Evolutionary conservation across 2,329 filamentous ascomycete genomes (phyloP), one percentile per base, ranked within the genome.

Genomic region (Lecanoromycetidae sp.): DNA sequence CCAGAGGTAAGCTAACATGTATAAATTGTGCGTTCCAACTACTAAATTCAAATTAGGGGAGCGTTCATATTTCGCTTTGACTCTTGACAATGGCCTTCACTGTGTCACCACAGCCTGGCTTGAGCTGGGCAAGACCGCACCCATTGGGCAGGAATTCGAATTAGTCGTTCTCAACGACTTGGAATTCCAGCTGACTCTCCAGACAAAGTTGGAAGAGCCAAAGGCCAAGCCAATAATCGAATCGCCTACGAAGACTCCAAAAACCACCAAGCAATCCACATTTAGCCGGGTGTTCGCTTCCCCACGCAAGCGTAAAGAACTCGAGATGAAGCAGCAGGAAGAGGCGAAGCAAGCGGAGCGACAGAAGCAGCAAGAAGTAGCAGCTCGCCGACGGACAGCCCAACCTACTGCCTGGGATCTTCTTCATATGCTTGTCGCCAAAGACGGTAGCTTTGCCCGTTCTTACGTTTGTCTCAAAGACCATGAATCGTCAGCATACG

Each of bases 131-230:
- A 84, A 84, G 57, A 90, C 84, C 50, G 90, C 91, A 2, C 87
- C 91, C 0, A 96, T 98, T 56, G 91, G 90, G 5, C 91, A 98
- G 61, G 91, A 98, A 62, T 98, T 98, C 57, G 91, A 98, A 67
- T 79, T 98, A 36, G 88, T 96, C 26, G 91, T 98, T 22, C 82
- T 93, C 41, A 91, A 94, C 57, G 91, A 98, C 57, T 78, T 98
- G n/a, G 91, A 98, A 64, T 98, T 98, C 68, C 91, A 98, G 66
- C 77, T 98, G 32, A 96, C 91, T 0, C 76, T 98, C 12, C 94
- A 95, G 56, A 93, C 94, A 54, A 95, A 95, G 69, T 74, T 96
- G 20, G 84, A 88, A 55, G 85, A 88, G 60, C 85, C 84, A 5
- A 79, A 81, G 22, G 74, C 82, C 17, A 67, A 70, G 48, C 59